Conservation (phyloP, 2,329 filamentous ascomycete species). For the Diaporthe destruens region DNA sequence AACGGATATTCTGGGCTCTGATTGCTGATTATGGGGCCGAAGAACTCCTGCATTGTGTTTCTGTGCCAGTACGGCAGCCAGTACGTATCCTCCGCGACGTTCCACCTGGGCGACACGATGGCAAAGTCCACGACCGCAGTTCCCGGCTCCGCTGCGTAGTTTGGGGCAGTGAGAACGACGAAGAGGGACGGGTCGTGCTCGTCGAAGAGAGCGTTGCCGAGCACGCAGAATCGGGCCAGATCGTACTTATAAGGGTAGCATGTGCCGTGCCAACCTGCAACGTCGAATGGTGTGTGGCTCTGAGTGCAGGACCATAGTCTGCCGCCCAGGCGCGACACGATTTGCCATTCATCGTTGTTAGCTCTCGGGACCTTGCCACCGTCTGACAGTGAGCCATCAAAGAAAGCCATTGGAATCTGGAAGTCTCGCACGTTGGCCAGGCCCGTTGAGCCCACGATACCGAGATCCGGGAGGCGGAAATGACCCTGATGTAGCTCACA, state of each 20-base stretch:
- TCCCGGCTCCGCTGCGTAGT: constrained; percentile 57
- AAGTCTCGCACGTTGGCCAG: constrained; percentile 72
- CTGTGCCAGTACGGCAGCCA: constrained; percentile 70
- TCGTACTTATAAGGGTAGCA: constrained; percentile 77
- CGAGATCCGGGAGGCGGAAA: constrained; percentile 69
- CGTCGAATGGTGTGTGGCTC: constrained; percentile 73
- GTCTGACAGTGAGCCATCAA: constrained; percentile 52
- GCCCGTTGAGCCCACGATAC: constrained; percentile 69
- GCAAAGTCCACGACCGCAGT: constrained; percentile 69
- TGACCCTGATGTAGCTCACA: constrained; percentile 70
- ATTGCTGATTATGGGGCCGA: constrained; percentile 57
- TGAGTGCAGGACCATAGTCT: constrained; percentile 70
- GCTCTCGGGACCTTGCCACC: constrained; percentile 51
- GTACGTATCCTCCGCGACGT: constrained; percentile 69
- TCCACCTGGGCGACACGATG: constrained; percentile 70
- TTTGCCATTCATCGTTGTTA: constrained; percentile 50
- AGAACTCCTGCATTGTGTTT: constrained; percentile 63
- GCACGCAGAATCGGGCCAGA: constrained; percentile 72
- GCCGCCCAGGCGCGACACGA: constrained; percentile 69
- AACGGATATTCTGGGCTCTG: constrained; percentile 54
- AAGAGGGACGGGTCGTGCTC: constrained; percentile 76
- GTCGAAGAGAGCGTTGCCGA: constrained; percentile 73
- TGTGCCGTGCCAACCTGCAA: constrained; percentile 76
- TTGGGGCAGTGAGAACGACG: constrained; percentile 67
- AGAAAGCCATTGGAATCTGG: constrained; percentile 68